Evolutionary conservation across 2,329 filamentous ascomycete genomes (phyloP).

Genomic region (Sclerotinia sclerotiorum): DNA sequence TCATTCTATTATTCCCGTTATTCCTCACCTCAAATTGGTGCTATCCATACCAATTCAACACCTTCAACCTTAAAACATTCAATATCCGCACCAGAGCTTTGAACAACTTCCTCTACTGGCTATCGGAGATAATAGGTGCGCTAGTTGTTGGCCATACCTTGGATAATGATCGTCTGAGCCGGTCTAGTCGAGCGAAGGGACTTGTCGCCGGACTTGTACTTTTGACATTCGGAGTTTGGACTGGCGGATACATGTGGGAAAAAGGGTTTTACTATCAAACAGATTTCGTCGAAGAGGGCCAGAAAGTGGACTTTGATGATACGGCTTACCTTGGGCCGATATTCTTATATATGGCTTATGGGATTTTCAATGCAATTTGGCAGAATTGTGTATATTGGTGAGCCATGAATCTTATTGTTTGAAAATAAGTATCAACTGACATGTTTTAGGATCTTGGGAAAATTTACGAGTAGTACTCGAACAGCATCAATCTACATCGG

Average conservation of each 20-base stretch:
- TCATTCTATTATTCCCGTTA: slow-evolving; percentile 74
- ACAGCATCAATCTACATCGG: slow-evolving; percentile 86
- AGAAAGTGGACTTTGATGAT: slow-evolving; percentile 60
- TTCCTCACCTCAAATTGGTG: slow-evolving; percentile 77
- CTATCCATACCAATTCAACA: slow-evolving; percentile 76
- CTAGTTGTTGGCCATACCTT: slow-evolving; percentile 69
- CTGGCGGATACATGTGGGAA: slow-evolving; percentile 77
- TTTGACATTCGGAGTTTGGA: slow-evolving; percentile 76
- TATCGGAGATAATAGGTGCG: slow-evolving; percentile 73
- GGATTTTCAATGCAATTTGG: slow-evolving; percentile 83
- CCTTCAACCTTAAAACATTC: slow-evolving; percentile 67
- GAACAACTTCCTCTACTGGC: slow-evolving; percentile 74
- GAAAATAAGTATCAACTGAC: not conserved
- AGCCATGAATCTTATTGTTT: slow-evolving; percentile 33
- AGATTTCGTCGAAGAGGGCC: slow-evolving; percentile 21
- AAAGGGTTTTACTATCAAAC: slow-evolving; percentile 53
- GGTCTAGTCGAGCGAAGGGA: slow-evolving; percentile 63
- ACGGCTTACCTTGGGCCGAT: slow-evolving; percentile 72
- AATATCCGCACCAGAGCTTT: slow-evolving; percentile 70
- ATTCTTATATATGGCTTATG: slow-evolving; percentile 86
- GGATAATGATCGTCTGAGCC: slow-evolving; percentile 58
- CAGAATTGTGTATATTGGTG: slow-evolving; percentile 86
- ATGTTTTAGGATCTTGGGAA: slow-evolving; percentile 72
- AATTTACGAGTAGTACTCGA: slow-evolving; percentile 83
- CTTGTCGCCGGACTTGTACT: slow-evolving; percentile 48